Conservation (phyloP, 371 early-diverging fungal species). For the Paraphysoderma sedebokerense region DNA sequence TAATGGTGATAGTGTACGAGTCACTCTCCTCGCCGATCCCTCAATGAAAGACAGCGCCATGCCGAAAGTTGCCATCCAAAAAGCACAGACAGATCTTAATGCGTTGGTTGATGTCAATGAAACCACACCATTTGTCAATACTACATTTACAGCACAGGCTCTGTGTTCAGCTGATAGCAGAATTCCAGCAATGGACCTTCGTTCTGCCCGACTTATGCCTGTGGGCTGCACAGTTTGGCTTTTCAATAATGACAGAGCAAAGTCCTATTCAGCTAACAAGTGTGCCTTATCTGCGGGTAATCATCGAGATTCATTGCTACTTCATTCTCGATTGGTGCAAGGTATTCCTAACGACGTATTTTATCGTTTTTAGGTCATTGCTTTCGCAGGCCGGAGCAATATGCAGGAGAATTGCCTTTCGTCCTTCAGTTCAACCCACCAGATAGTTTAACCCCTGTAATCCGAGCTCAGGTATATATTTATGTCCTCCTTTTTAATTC, state of each 20-base stretch:
- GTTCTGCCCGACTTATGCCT: neutral
- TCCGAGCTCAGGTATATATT: no score
- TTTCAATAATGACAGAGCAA: neutral
- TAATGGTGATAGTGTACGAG: neutral
- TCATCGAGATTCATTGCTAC: no score
- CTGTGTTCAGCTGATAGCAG: neutral
- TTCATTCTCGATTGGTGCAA: no score
- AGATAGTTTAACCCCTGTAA: no score
- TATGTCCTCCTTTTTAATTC: no score
- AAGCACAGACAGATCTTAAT: no score
- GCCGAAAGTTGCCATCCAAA: neutral
- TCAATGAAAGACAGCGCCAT: neutral
- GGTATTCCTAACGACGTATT: no score
- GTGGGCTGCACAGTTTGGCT: constrained; percentile 1
- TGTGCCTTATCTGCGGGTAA: neutral
- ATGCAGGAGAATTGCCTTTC: no score
- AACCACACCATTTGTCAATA: neutral
- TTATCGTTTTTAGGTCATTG: no score
- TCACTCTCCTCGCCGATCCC: neutral
- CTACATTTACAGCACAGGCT: neutral
- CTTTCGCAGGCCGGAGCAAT: no score
- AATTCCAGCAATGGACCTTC: neutral
- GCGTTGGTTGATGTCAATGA: neutral
- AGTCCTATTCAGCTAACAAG: no score
- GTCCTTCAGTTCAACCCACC: neutral